Base-by-base conservation (phyloP, 2,329 filamentous ascomycete species). In the Fusarium incarnatum region DNA sequence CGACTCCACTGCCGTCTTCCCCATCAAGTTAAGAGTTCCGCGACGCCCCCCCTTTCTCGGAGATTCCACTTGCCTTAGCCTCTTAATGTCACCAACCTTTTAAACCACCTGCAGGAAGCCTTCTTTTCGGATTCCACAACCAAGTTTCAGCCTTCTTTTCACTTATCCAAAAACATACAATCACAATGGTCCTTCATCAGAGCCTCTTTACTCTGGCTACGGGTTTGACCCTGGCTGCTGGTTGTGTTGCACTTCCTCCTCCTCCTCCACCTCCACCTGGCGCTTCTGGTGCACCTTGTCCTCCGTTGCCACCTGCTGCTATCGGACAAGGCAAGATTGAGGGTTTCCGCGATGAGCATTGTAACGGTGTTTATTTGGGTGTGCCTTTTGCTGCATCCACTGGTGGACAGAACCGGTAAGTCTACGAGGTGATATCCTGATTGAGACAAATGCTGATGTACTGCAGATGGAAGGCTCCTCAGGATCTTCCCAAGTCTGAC, bases 341-440 rank as follows among this genome's bases (percentile, higher is more conserved):
- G 42, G 82, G 79, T 22, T 81, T 79, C 70, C 76, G 72, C 9
- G 81, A 82, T 54, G 74, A 71, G 42, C 76, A 71, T 42, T 67
- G 69, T 27, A 79, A 76, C 67, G 73, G 76, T 1, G 79, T 82
- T 7, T 82, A 75, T 56, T 73, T 82, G 11, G 81, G 81, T 10
- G 74, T 82, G 11, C 81, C 81, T 2, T 82, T 77, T 59, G 81
- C 81, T 22, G 77, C 77, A 10, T 79, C 79, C 2, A 82, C 81
- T 2, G 81, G 76, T 5, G 81, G 80, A n/a, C 60, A 78, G 44
- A 82, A 82, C 67, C 70, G 80, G 72, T 71, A 64, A 18, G 66
- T 46, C 10, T 3, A 16, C 6, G 18, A 56, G 6, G 25, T 8
- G 4, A 16, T 53, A 22, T 20, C 41, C 23, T n/a, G 13, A 22